phyloP scores from a whole-genome alignment of 208 protist species.

The Acanthamoeba royreba region DNA sequence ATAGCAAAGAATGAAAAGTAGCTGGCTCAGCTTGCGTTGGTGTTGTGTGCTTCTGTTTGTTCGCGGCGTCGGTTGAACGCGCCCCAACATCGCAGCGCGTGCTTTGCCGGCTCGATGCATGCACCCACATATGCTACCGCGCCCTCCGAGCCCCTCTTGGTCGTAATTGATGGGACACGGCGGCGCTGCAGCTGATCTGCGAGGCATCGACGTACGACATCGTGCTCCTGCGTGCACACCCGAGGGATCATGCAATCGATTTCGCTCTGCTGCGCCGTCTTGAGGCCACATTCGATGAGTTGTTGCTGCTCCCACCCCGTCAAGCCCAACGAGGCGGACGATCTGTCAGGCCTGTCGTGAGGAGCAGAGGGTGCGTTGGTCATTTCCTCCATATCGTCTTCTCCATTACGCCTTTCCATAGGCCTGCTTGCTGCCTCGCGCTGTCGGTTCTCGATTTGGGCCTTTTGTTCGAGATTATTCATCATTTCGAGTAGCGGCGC shows the following conservation, averaged over 20 bases:
- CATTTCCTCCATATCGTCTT: neutral
- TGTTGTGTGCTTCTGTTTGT: neutral
- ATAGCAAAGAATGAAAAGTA: neutral
- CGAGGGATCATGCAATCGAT: slow-evolving; percentile 11
- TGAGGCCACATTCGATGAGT: neutral
- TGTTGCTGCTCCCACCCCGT: neutral
- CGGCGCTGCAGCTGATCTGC: no score
- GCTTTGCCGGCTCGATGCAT: neutral
- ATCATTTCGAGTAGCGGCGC: neutral
- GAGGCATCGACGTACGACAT: neutral
- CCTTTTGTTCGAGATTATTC: neutral
- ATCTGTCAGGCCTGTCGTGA: no score
- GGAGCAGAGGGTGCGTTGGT: no score
- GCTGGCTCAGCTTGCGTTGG: neutral
- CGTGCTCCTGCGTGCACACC: neutral
- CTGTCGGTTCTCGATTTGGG: neutral
- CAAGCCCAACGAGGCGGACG: no score
- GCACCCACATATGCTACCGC: neutral
- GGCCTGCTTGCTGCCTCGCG: neutral
- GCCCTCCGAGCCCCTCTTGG: neutral
- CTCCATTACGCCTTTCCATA: no score
- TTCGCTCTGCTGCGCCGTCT: neutral
- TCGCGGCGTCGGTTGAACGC: neutral
- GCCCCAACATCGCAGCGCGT: neutral
- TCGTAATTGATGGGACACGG: no score